Evolutionary conservation across 768 basidiomycete species (phyloP).

Genomic region (Artomyces pyxidatus): DNA sequence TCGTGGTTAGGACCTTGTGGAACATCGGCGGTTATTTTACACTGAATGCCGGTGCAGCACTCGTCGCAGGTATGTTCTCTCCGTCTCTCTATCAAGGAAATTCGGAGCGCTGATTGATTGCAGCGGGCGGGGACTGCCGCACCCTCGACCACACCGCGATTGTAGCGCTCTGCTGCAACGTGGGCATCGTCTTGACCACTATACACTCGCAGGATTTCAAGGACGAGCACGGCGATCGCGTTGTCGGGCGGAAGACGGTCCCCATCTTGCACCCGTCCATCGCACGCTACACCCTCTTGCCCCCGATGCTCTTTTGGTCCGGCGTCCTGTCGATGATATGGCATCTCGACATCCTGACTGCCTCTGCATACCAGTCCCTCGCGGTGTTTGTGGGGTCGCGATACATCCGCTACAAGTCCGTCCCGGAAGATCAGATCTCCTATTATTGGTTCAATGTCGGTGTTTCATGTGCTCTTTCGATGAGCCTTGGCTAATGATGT

Average conservation of each 20-base stretch:
- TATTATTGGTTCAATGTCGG: conserved; percentile 25
- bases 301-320: conserved; percentile 19
- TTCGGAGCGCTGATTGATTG: neutral
- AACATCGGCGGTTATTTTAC: conserved; percentile 27
- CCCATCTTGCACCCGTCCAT: conserved; percentile 18
- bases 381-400: conserved; percentile 17
- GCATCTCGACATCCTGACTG: conserved; percentile 10
- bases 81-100: neutral
- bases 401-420: conserved; percentile 10
- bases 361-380: conserved; percentile 9
- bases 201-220: conserved; percentile 31
- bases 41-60: conserved; percentile 29
- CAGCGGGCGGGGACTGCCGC: conserved; percentile 18
- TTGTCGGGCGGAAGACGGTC: conserved; percentile 23
- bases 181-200: conserved; percentile 26
- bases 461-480: neutral
- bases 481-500: neutral
- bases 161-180: conserved; percentile 20
- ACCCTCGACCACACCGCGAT: conserved; percentile 15
- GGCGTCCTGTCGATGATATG: conserved; percentile 15
- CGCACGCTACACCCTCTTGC: conserved; percentile 16
- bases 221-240: conserved; percentile 24
- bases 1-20: conserved; percentile 27
- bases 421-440: conserved; percentile 18
- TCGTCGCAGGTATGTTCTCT: conserved; percentile 23